Percentiles rank a stretch among this genome's conserved stretches.
These are phyloP conservation scores for Dioszegia hungarica DNA, from an alignment of 768 basidiomycete genomes.

Conservation along the genomic window DNA sequence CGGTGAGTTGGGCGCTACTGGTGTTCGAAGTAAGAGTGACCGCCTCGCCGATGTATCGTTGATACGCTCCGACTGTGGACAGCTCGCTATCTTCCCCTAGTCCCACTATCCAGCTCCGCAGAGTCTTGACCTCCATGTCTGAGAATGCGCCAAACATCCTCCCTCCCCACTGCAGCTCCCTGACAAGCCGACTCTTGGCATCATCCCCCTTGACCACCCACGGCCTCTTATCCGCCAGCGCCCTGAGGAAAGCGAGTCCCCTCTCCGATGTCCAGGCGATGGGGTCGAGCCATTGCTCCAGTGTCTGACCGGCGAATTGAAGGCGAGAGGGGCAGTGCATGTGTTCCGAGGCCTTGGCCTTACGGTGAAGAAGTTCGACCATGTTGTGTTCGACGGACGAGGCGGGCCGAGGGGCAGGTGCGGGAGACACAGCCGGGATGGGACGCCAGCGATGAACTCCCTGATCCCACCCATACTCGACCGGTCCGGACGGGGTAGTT, in stretches of 20 bases:
- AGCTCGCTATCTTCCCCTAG: slow-evolving; percentile 3
- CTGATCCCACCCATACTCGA: slow-evolving; percentile 18
- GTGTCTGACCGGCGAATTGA: slow-evolving; percentile 17
- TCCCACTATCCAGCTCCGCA: slow-evolving; percentile 25
- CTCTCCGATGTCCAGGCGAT: slow-evolving; percentile 13
- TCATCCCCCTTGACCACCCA: slow-evolving; percentile 32
- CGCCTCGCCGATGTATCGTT: not conserved
- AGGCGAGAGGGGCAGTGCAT: slow-evolving; percentile 39
- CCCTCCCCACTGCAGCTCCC: slow-evolving; percentile 41
- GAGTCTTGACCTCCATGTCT: slow-evolving; percentile 19
- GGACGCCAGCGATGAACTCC: not conserved
- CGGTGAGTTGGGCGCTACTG: no score
- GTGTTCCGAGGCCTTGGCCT: slow-evolving; percentile 30
- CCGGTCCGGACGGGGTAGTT: slow-evolving; percentile 32
- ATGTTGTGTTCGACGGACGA: slow-evolving; percentile 11
- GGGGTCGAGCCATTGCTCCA: slow-evolving; percentile 38
- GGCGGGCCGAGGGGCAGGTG: not conserved
- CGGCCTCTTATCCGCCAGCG: slow-evolving; percentile 22
- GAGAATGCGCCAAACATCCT: slow-evolving; percentile 46
- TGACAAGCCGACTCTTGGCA: slow-evolving; percentile 23
- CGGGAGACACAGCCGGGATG: not conserved
- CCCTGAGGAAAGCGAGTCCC: slow-evolving; percentile 27
- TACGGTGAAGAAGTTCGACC: slow-evolving; percentile 19
- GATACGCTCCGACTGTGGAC: not conserved
- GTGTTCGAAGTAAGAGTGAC: no score